A percentile compares a stretch with the other conserved stretches of the same genome.
Evolutionary conservation across 495 filamentous ascomycete genomes (phyloP).

Genomic region (Talaromyces stipitatus): DNA sequence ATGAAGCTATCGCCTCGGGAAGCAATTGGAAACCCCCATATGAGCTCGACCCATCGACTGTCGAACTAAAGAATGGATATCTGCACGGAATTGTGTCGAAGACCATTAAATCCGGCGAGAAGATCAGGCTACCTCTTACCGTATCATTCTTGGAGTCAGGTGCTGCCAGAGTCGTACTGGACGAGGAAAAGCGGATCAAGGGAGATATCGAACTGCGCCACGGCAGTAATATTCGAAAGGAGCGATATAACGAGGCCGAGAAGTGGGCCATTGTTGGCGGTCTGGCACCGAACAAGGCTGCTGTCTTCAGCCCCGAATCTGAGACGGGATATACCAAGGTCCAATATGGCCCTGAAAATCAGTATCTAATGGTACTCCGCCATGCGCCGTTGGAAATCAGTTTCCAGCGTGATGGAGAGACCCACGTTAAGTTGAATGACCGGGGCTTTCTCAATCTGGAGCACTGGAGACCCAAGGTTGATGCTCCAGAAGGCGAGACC

Average conservation of each 20-base stretch:
- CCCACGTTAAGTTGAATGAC: slow-evolving; percentile 84
- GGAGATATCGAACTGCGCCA: slow-evolving; percentile 84
- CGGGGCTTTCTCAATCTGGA: slow-evolving; percentile 84
- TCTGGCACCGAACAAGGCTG: slow-evolving; percentile 57
- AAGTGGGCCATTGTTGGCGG: slow-evolving; percentile 83
- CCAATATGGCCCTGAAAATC: slow-evolving; percentile 67
- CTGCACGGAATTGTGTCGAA: slow-evolving; percentile 76
- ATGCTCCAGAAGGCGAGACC: slow-evolving; percentile 46
- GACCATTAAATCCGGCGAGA: slow-evolving; percentile 53
- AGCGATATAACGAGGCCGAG: slow-evolving; percentile 86
- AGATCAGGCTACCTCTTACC: slow-evolving; percentile 70
- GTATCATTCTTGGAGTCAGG: slow-evolving; percentile 87
- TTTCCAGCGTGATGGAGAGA: slow-evolving; percentile 73
- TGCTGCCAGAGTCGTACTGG: slow-evolving; percentile 74
- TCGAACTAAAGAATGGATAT: slow-evolving; percentile 71
- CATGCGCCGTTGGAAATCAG: slow-evolving; percentile 77
- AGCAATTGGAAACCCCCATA: slow-evolving; percentile 77
- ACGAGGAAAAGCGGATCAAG: slow-evolving; percentile 83
- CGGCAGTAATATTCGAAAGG: slow-evolving; percentile 75
- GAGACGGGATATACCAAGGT: slow-evolving; percentile 62
- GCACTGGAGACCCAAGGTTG: slow-evolving; percentile 89
- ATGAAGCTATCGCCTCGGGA: slow-evolving; percentile 55
- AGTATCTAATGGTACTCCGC: slow-evolving; percentile 72
- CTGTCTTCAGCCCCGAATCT: slow-evolving; percentile 47
- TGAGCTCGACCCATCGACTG: slow-evolving; percentile 58